A percentile compares a stretch with the other conserved stretches of the same genome.
phyloP scores from a whole-genome alignment of 2,329 filamentous ascomycete genomes.

The Cercospora brassicicola region DNA sequence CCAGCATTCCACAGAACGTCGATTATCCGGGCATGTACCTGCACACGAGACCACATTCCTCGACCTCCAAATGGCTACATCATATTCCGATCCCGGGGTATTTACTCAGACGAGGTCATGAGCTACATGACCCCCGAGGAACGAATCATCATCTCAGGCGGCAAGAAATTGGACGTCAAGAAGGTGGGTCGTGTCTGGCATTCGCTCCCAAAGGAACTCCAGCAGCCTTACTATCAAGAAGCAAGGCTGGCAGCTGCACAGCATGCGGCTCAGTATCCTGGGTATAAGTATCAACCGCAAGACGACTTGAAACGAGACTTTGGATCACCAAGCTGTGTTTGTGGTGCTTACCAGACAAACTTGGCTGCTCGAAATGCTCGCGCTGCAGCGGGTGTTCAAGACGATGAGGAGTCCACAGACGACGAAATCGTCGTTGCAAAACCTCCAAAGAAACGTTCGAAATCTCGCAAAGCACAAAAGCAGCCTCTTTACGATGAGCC shows the following conservation, averaged over 20 bases:
- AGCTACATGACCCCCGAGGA: neutral
- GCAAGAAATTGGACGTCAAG: neutral
- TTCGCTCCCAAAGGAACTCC: neutral
- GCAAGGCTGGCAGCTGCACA: neutral
- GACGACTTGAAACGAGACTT: neutral
- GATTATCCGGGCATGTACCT: neutral
- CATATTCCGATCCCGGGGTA: neutral
- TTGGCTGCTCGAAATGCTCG: neutral
- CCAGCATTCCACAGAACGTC: neutral
- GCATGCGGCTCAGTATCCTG: neutral
- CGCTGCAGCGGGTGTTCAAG: neutral
- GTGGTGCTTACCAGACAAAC: neutral
- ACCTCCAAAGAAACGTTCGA: neutral
- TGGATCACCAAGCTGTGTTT: neutral
- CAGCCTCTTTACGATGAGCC: neutral
- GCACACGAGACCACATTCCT: neutral
- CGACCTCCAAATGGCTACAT: neutral
- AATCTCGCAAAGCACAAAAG: neutral
- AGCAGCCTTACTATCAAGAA: neutral
- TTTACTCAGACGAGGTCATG: neutral
- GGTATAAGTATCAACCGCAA: neutral
- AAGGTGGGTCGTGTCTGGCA: neutral
- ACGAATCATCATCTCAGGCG: neutral
- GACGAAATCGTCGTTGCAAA: neutral
- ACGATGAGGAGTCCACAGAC: neutral